Evolutionary conservation across 2,329 filamentous ascomycete genomes (phyloP), one percentile per base, ranked within the genome.

Genomic region (Exophiala bonariae): DNA sequence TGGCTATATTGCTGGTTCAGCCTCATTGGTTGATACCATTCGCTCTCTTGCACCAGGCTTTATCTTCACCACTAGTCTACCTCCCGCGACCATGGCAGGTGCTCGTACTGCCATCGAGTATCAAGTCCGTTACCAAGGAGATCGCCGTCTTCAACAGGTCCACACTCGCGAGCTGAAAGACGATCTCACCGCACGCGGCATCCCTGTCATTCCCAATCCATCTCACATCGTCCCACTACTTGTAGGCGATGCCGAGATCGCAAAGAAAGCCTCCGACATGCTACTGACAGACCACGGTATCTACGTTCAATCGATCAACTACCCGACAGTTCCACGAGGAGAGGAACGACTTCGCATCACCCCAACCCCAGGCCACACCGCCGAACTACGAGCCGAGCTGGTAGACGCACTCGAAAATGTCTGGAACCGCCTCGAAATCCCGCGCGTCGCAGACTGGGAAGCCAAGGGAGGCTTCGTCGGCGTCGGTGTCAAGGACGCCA

Each of bases 301-400:
- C 65, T 99, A 99, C 66, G 93, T 99, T 19, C 93, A 99, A 73
- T 90, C 89, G 45, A 97, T 99, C 79, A 99, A 99, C 75, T 97
- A 97, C 72, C 93, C 93, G 2, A 99, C 93, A 41, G 93, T 99
- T 2, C 93, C 93, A 2, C 89, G 95, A 5, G 93, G 93, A n/a
- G 91, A 99, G 75, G 93, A 99, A 71, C 85, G 93, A 49, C 85
- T 99, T 47, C 87, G 93, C 58, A 89, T 99, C 68, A 99, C 93
- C 2, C 93, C 93, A 0, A 99, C 93, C 1, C 93, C 93, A 0
- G 93, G 93, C 34, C 93, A 99, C 68, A 82, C 81, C 45, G 86
- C 86, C 70, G 82, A 88, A 59, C 89, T 87, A 72, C 89, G 90
- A 53, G 86, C 95, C 57, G 83, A 95, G 61, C 83, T 99, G 3